Conservation (phyloP, 495 filamentous ascomycete genomes). For the Aspergillus bridgeri region DNA sequence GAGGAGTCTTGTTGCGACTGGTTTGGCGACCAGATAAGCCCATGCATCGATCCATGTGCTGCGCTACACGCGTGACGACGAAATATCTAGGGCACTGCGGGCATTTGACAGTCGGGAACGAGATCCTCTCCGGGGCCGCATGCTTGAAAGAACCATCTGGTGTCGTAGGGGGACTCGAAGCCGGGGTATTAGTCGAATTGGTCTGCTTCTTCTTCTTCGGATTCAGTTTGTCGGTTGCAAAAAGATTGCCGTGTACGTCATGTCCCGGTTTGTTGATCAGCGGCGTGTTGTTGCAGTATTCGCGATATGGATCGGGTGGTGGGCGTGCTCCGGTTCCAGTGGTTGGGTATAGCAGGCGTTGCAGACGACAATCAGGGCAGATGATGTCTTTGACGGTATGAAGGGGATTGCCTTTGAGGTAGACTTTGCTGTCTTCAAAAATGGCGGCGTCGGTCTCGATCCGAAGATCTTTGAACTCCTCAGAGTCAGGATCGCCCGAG, state of each 20-base stretch:
- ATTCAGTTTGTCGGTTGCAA: slow-evolving; percentile 55
- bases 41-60: slow-evolving; percentile 79
- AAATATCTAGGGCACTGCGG: slow-evolving; percentile 60
- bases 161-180: slow-evolving; percentile 43
- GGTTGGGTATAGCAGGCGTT: slow-evolving; percentile 59
- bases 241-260: slow-evolving; percentile 82
- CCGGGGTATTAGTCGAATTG: slow-evolving; percentile 50
- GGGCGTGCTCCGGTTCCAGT: slow-evolving; percentile 57
- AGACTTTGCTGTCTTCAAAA: slow-evolving; percentile 68
- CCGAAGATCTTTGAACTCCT: slow-evolving; percentile 39
- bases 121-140: slow-evolving; percentile 50
- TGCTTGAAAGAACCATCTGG: slow-evolving; percentile 39
- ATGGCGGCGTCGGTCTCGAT: slow-evolving; percentile 69
- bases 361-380: slow-evolving; percentile 64
- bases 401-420: slow-evolving; percentile 72
- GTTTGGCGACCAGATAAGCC: slow-evolving; percentile 68
- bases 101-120: slow-evolving; percentile 70
- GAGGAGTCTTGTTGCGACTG: slow-evolving; percentile 51
- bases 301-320: slow-evolving; percentile 54
- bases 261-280: slow-evolving; percentile 68
- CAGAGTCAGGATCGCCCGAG: slow-evolving; percentile 35
- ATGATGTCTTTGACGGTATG: slow-evolving; percentile 66
- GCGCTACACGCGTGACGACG: slow-evolving; percentile 59
- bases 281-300: slow-evolving; percentile 75
- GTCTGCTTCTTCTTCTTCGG: slow-evolving; percentile 50